phyloP scores from a whole-genome alignment of 768 basidiomycete species.

The Hygrocybe coccinea region DNA sequence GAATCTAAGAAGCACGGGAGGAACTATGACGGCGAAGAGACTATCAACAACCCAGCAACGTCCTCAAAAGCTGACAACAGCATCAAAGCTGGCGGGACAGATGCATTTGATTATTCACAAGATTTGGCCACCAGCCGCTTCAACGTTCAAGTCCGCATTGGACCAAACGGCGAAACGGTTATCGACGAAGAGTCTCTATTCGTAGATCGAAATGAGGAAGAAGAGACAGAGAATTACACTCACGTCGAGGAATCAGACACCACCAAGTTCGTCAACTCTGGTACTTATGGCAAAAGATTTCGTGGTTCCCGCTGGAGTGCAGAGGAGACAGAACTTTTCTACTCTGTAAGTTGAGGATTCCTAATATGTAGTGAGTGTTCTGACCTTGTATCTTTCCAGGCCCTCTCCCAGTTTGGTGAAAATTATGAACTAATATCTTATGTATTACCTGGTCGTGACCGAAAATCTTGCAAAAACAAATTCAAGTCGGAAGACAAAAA shows the following conservation, averaged over 20 bases:
- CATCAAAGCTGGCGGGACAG: slow-evolving; percentile 13
- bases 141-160: slow-evolving; percentile 83
- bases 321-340: slow-evolving; percentile 88
- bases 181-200: slow-evolving; percentile 82
- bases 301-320: slow-evolving; percentile 83
- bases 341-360: slow-evolving; percentile 50
- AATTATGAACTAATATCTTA: slow-evolving; percentile 91
- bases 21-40: slow-evolving; percentile 41
- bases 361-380: background rate
- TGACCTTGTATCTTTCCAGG: slow-evolving; percentile 44
- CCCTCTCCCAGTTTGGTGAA: slow-evolving; percentile 84
- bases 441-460: slow-evolving; percentile 76
- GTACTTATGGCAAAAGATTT: slow-evolving; percentile 72
- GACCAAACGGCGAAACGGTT: slow-evolving; percentile 81
- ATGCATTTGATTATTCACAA: slow-evolving; percentile 67
- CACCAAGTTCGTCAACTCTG: slow-evolving; percentile 81
- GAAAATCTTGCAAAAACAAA: slow-evolving; percentile 89
- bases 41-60: slow-evolving; percentile 13
- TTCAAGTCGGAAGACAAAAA: slow-evolving; percentile 87
- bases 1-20: slow-evolving; percentile 74
- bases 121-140: slow-evolving; percentile 62
- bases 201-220: slow-evolving; percentile 68
- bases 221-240: slow-evolving; percentile 63
- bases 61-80: slow-evolving; percentile 12
- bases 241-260: slow-evolving; percentile 80